Evolutionary conservation across 2,329 filamentous ascomycete species (phyloP), one percentile per base, ranked within the genome.

Genomic region (Colletotrichum filicis): DNA sequence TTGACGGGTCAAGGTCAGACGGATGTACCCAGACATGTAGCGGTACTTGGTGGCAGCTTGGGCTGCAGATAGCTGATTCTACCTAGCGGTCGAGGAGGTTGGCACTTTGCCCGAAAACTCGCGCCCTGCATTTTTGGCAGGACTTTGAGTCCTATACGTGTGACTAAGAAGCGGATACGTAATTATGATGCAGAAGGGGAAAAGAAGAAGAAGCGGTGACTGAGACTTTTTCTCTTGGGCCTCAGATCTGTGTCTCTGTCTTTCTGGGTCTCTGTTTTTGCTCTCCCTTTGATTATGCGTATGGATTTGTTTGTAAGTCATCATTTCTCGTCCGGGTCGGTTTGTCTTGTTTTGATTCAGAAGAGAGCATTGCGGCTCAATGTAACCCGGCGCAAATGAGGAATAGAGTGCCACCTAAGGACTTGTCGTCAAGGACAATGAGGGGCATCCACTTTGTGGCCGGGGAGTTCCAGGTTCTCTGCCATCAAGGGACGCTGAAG

Each of bases 41-140:
- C n/a, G 30, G 30, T 66, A 70, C 68, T 5, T 62, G 9, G 2
- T 11, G 14, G 4, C 22, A n/a, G 14, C 28, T 22, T 30, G 59
- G 69, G 65, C 58, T 42, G 70, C 66, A 73, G 24, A 60, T 52
- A 60, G 58, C 66, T 73, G 60, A 65, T 64, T 68, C 58, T 59
- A 30, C 57, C 12, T 61, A 28, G 65, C 35, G 69, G 56, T 26
- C 35, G 53, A 35, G 66, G 46, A 60, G 70, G 70, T 49, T 70
- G 70, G 59, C 26, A 35, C 49, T 61, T 65, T 32, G 28, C 30
- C 24, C 58, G 37, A 42, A 42, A 68, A 53, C 26, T 5, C 30
- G 59, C 37, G 24, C 37, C 32, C 56, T 71, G 63, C 69, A 68
- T 68, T n/a, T 32, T 68, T 63, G n/a, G 26, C 26, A 49, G 24